Base-by-base conservation (phyloP, 2,329 filamentous ascomycete species). In the Botrytis sinoallii region DNA sequence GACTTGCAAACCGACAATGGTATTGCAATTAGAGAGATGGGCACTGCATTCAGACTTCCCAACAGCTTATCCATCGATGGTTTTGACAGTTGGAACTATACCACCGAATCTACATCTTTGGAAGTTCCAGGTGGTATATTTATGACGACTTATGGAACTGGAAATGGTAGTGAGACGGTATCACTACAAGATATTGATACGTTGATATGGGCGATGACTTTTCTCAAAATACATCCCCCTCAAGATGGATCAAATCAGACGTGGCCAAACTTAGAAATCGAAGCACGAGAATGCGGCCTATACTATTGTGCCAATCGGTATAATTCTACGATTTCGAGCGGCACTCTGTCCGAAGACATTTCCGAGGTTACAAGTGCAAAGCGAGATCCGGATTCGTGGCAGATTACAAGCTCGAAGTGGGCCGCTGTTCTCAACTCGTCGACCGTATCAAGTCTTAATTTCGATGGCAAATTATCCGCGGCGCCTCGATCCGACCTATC, bases 221-320 rank as follows among this genome's bases (percentile, higher is more conserved):
- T 68, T 29, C 32, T 68, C 35, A 68, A 68, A 55, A 46, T 68
- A 4, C 46, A 68, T 7, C 35, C 65, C 25, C 65, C 65, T 55
- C 65, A 57, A 35, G 52, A 55, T n/a, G 35, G 32, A 10, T 68
- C 46, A n/a, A 35, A 18, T 55, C 65, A n/a, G 25, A 14, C 6
- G 46, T 68, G 65, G 65, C 65, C 65, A 7, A 14, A 68, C 38
- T 40, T 68, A n/a, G 25, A 48, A 10, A 38, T 68, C 9, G 65
- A 68, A 20, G 65, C 46, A 42, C 35, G 65, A 68, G 65, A 68
- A 68, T 68, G 65, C 16, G 65, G 65, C 35, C 35, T 68, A 0
- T 68, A 68, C 46, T 68, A 68, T 42, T 68, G 65, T 42, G 65
- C 57, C 8, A 68, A 68, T 55, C 46, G 48, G n/a, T 55, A 68